Evolutionary conservation across 768 basidiomycete species (phyloP), one percentile per base, ranked within the genome.

Genomic region (Steccherinum ochraceum): DNA sequence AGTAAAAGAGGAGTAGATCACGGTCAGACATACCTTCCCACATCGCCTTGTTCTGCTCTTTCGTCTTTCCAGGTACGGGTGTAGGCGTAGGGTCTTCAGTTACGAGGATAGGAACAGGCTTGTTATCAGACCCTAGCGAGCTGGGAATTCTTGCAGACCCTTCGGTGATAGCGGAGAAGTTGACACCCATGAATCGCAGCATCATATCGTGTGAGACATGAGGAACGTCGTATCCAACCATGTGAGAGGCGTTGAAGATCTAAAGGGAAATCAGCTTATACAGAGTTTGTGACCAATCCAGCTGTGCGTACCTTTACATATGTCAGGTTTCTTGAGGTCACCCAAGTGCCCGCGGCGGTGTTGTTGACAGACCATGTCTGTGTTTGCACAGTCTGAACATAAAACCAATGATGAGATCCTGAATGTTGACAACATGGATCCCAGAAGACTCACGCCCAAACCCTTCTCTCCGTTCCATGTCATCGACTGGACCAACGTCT

Each of bases 121-220:
- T 89, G n/a, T 69, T 69, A 26, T 80, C 71, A 40, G 74, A 73
- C 12, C 94, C 96, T 23, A 99, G 74, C 35, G 79, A 80, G 53
- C 87, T 91, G 12, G 91, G 85, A 51, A 94, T 86, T 47, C 69
- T 74, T 2, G 91, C 92, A 0, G 90, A 84, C 25, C 88, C 84
- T 20, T 88, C 92, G 2, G 84, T 72, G 51, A 97, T 77, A 2
- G 81, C 76, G 21, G 85, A 78, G 59, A 95, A 89, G 71, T 98
- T 86, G 53, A 93, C 81, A 46, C 82, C 86, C 85, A 97, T 91
- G 73, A 99, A 99, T 12, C 96, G 89, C 39, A 96, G 80, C 58
- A 99, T 95, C 96, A 98, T 97, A 67, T 99, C 96, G 65, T 97
- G 93, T 3, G 94, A 75, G 18, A 86, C 81, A 47, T 89, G 78